Percentiles rank a stretch among this genome's conserved stretches.
Conservation (phyloP, 495 filamentous ascomycete genomes). For the Oidiodendron maius region DNA sequence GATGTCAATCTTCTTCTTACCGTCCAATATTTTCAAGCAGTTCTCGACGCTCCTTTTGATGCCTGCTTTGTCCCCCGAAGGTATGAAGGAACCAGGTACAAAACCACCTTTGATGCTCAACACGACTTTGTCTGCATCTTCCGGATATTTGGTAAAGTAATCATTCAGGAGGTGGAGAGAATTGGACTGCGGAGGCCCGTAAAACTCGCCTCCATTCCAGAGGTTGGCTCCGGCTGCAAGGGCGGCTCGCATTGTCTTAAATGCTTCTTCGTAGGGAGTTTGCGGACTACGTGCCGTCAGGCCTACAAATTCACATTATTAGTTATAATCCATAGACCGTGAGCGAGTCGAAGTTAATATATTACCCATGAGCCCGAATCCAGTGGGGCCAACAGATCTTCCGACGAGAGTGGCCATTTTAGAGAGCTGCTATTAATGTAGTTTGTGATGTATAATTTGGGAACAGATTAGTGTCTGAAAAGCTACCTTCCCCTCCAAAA, state of each 20-base stretch:
- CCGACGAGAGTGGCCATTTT: conserved; percentile 41
- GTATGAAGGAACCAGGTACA: background rate
- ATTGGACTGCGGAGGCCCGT: conserved; percentile 66
- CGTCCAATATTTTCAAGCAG: conserved; percentile 52
- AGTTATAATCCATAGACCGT: background rate
- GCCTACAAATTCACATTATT: conserved; percentile 32
- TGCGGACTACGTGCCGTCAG: conserved; percentile 65
- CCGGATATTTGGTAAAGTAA: conserved; percentile 61
- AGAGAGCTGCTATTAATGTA: too few species aligned
- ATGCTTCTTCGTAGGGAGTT: conserved; percentile 51
- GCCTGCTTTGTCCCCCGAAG: conserved; percentile 29
- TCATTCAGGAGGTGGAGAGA: conserved; percentile 53
- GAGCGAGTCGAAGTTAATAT: background rate
- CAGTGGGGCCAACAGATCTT: conserved; percentile 43
- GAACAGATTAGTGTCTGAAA: too few species aligned
- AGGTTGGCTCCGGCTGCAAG: conserved; percentile 56
- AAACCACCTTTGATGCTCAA: conserved; percentile 57
- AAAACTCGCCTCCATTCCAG: conserved; percentile 78
- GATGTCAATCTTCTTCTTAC: conserved; percentile 72
- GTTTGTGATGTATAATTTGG: too few species aligned
- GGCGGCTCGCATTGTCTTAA: conserved; percentile 61
- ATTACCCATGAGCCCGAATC: conserved; percentile 50
- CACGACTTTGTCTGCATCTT: conserved; percentile 57
- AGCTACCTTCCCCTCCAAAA: too few species aligned
- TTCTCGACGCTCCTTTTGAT: conserved; percentile 61